phyloP scores from a whole-genome alignment of 2,329 filamentous ascomycete species.

The Leptographium procerum region DNA sequence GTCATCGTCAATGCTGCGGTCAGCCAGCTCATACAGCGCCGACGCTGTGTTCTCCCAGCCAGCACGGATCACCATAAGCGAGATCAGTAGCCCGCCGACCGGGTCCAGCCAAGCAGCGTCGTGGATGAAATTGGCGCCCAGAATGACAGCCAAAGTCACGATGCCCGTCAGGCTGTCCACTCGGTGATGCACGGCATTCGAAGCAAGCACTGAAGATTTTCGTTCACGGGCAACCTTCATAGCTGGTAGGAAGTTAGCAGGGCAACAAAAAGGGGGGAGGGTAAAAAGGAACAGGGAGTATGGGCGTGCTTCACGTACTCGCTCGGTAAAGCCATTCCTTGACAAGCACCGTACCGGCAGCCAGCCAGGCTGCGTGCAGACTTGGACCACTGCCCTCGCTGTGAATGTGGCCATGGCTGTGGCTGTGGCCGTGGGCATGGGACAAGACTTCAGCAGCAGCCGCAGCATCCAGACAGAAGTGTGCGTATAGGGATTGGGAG shows the following conservation, averaged over 20 bases:
- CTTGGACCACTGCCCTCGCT: conserved; percentile 59
- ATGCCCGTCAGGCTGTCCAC: conserved; percentile 93
- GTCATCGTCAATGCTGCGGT: conserved; percentile 78
- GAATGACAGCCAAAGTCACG: conserved; percentile 80
- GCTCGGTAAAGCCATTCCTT: conserved; percentile 97
- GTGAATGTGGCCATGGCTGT: conserved; percentile 55
- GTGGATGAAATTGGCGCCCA: conserved; percentile 75
- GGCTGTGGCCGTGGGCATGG: conserved; percentile 48
- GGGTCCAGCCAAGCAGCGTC: conserved; percentile 90
- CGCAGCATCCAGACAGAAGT: conserved; percentile 56
- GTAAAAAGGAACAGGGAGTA: not conserved
- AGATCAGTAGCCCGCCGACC: conserved; percentile 85
- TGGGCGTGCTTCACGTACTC: conserved; percentile 51
- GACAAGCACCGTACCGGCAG: conserved; percentile 74
- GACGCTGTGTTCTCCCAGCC: conserved; percentile 76
- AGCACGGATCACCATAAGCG: conserved; percentile 82
- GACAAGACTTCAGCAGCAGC: conserved; percentile 40
- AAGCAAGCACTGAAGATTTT: conserved; percentile 90
- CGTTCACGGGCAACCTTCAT: conserved; percentile 93
- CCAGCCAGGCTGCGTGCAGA: conserved; percentile 90
- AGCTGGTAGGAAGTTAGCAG: conserved; percentile 38
- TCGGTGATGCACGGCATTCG: conserved; percentile 92
- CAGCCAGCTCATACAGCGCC: conserved; percentile 80
- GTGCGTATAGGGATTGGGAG: conserved; percentile 55
- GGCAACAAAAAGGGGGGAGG: not conserved